These are phyloP conservation scores for Lophiostoma macrostomum DNA, from an alignment of 495 filamentous ascomycete genomes.

Conservation along the genomic window DNA sequence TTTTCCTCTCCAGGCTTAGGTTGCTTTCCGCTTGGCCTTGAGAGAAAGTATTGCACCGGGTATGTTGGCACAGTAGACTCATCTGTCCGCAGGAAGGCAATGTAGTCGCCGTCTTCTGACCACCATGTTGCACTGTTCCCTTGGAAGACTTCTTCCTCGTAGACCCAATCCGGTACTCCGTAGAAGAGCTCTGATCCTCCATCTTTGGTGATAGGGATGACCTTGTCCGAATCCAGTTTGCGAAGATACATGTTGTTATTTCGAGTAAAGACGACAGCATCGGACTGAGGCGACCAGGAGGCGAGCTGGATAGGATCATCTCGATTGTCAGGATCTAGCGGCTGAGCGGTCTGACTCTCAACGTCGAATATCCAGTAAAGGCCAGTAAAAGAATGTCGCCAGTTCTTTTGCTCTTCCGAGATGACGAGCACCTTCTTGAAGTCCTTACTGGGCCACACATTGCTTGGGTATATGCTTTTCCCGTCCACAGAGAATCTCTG, in stretches of 20 bases:
- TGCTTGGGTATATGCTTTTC: constrained; percentile 49
- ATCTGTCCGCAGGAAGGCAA: constrained; percentile 90
- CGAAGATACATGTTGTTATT: constrained; percentile 88
- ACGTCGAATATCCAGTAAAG: constrained; percentile 95
- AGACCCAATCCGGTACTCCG: constrained; percentile 98
- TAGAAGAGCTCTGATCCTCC: constrained; percentile 87
- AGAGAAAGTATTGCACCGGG: constrained; percentile 90
- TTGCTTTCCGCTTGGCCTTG: constrained; percentile 72
- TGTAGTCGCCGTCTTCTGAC: constrained; percentile 79
- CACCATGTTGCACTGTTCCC: constrained; percentile 89
- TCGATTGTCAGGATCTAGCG: constrained; percentile 68
- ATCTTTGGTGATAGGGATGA: constrained; percentile 77
- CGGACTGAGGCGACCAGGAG: constrained; percentile 81
- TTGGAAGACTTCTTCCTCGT: constrained; percentile 90
- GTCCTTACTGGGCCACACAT: constrained; percentile 75
- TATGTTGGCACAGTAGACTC: constrained; percentile 90
- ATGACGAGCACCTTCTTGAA: constrained; percentile 78
- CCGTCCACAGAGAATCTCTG: constrained; percentile 57
- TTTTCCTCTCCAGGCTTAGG: constrained; percentile 73
- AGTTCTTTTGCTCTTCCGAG: constrained; percentile 69
- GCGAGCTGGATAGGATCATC: constrained; percentile 77
- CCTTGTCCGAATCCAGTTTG: constrained; percentile 56
- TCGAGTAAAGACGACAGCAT: constrained; percentile 79
- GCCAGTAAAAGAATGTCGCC: constrained; percentile 83
- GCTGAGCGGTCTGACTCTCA: constrained; percentile 69